phyloP scores from a whole-genome alignment of 495 filamentous ascomycete genomes.

The Talaromyces wortmannii region DNA sequence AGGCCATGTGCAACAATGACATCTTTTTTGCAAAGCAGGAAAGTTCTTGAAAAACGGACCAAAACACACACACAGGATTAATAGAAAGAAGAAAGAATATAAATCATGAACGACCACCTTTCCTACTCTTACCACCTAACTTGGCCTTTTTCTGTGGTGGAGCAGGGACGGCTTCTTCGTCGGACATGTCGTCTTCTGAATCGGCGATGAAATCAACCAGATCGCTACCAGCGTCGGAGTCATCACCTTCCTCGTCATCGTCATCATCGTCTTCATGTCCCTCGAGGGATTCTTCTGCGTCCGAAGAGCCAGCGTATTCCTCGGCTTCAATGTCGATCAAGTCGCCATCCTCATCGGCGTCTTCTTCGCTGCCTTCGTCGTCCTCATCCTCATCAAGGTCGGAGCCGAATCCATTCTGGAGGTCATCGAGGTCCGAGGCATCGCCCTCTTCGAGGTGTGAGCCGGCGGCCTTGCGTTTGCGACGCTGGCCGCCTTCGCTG shows the following conservation, averaged over 20 bases:
- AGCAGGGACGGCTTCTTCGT: conserved; percentile 18
- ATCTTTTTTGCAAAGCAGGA: background rate
- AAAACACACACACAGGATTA: background rate
- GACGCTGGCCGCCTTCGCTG: conserved; percentile 23
- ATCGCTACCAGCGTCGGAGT: conserved; percentile 17
- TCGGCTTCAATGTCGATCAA: conserved; percentile 40
- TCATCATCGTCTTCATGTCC: conserved; percentile 37
- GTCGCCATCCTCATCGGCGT: conserved; percentile 32
- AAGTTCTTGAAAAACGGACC: background rate
- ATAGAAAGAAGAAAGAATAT: background rate
- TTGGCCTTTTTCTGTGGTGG: conserved; percentile 33
- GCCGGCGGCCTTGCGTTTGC: conserved; percentile 26
- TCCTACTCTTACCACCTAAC: conserved; percentile 6
- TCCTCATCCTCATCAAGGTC: conserved; percentile 34
- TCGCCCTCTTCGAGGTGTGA: conserved; percentile 27
- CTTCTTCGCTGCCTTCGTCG: conserved; percentile 25
- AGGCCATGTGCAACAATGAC: too few relatives aligned
- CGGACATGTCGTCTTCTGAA: conserved; percentile 31
- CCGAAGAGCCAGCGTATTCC: conserved; percentile 18
- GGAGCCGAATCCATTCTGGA: conserved; percentile 28
- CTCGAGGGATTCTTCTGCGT: conserved; percentile 38
- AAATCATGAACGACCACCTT: background rate
- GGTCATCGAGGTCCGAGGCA: conserved; percentile 23
- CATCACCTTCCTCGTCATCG: conserved; percentile 25
- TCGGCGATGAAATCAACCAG: conserved; percentile 40